phyloP scores from a whole-genome alignment of 306 rosid species.

The Dryas octopetala region DNA sequence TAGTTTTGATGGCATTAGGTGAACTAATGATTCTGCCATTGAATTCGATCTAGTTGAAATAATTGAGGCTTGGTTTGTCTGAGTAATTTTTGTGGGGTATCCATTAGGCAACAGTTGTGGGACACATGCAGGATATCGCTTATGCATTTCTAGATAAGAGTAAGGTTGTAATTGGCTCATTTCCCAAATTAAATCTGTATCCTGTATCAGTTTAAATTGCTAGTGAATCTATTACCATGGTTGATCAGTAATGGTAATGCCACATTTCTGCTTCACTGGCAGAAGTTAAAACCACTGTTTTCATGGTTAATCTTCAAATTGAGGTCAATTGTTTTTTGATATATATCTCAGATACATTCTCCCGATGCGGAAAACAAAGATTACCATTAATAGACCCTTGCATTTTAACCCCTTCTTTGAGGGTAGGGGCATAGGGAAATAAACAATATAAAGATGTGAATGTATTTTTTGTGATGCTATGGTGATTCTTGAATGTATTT shows the following conservation, averaged over 20 bases:
- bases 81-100: conserved; percentile 25
- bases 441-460: background rate
- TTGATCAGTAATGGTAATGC: background rate
- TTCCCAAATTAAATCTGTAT: background rate
- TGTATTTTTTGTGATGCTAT: background rate
- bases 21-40: conserved; percentile 27
- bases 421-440: background rate
- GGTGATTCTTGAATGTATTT: background rate
- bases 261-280: conserved; percentile 6
- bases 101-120: conserved; percentile 40
- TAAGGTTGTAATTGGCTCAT: background rate
- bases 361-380: background rate
- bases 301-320: background rate
- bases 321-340: background rate
- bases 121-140: conserved; percentile 36
- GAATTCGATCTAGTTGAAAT: conserved; percentile 28
- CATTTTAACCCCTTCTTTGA: background rate
- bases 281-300: background rate
- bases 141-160: conserved; percentile 15
- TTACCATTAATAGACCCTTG: background rate
- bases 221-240: conserved; percentile 14
- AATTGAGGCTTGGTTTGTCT: conserved; percentile 38
- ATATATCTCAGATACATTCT: background rate
- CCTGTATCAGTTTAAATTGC: background rate
- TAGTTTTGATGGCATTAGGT: conserved; percentile 22